phyloP scores from a whole-genome alignment of 164 flowering plant species.

The Chimonanthus salicifolius region DNA sequence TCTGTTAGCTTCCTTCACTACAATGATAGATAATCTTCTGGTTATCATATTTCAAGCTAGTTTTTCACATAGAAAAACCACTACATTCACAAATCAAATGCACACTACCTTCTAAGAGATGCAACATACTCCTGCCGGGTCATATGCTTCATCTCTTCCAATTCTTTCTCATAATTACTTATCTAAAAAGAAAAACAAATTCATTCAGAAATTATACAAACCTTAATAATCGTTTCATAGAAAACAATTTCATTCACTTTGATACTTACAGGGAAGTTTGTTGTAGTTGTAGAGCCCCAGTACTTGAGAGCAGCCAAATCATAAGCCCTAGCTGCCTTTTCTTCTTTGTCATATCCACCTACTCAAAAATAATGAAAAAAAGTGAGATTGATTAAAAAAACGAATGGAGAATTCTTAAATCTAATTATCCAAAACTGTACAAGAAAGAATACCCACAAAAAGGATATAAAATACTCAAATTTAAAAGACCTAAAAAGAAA shows the following conservation, averaged over 20 bases:
- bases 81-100: background rate
- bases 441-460: background rate
- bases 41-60: background rate
- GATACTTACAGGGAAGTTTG: conserved; percentile 72
- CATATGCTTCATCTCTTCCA: conserved; percentile 96
- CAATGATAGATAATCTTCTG: background rate
- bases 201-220: background rate
- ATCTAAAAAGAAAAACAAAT: conserved; percentile 33
- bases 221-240: background rate
- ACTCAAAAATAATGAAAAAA: background rate
- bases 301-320: conserved; percentile 95
- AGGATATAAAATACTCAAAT: background rate
- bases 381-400: background rate
- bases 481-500: background rate
- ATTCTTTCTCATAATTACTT: conserved; percentile 71
- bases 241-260: background rate
- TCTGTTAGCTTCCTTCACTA: background rate
- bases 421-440: background rate
- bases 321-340: conserved; percentile 91
- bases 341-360: conserved; percentile 99
- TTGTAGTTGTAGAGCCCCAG: conserved; percentile 91
- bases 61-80: background rate
- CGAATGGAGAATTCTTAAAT: background rate
- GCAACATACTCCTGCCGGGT: conserved; percentile 93
- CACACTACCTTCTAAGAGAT: conserved; percentile 67